Evolutionary conservation across 108 stramenopile genomes (phyloP).

Genomic region (Schizochytrium sp.): DNA sequence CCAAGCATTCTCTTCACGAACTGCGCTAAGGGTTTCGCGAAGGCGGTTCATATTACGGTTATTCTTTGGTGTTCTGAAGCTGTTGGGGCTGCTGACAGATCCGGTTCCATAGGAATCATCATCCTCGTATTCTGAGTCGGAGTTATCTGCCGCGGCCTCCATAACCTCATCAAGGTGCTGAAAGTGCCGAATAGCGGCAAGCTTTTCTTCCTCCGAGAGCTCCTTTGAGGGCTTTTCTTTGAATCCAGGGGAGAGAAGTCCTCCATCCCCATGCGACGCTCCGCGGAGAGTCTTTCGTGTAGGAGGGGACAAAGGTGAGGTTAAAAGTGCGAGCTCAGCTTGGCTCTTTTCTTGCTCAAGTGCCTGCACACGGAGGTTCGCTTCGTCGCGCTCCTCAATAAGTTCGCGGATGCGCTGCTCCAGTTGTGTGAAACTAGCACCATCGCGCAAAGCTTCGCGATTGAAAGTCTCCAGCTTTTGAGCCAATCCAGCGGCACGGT

Average conservation of each 20-base stretch:
- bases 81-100: constrained; percentile 16
- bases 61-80: neutral
- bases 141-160: constrained; percentile 21
- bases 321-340: neutral
- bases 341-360: neutral
- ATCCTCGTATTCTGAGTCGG: neutral
- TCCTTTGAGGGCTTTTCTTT: neutral
- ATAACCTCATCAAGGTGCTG: neutral
- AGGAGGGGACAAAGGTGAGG: neutral
- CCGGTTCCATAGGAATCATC: constrained; percentile 2
- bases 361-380: neutral
- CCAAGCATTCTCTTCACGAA: constrained; percentile 16
- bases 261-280: no score
- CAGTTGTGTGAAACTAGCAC: constrained; percentile 4
- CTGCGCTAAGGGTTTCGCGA: neutral
- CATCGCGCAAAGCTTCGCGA: constrained; percentile 13
- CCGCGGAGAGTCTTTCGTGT: neutral
- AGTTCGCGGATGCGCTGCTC: neutral
- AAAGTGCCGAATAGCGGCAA: neutral
- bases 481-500: neutral
- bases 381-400: constrained; percentile 36
- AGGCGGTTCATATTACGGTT: neutral
- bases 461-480: constrained; percentile 44
- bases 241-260: neutral
- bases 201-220: neutral